Percentiles rank a stretch among this genome's conserved stretches.
These are phyloP conservation scores for Geum urbanum DNA, from an alignment of 306 rosid species.

Conservation along the genomic window DNA sequence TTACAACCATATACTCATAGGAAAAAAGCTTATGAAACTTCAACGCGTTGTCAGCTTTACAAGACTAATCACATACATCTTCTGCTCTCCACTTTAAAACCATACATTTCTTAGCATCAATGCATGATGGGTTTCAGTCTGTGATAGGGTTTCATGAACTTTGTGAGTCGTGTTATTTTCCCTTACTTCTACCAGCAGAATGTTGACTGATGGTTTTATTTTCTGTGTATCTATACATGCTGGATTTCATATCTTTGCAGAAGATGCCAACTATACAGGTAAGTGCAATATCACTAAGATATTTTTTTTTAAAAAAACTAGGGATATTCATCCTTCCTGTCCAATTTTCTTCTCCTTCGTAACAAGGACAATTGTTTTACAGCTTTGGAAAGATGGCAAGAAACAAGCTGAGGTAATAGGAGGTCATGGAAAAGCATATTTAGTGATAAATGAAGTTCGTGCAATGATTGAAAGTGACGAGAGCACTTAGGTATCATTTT, in stretches of 20 bases:
- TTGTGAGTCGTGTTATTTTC: constrained; percentile 16
- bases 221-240: constrained; percentile 29
- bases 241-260: constrained; percentile 42
- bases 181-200: constrained; percentile 19
- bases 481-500: constrained; percentile 21
- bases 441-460: constrained; percentile 59
- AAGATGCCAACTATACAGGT: constrained; percentile 98
- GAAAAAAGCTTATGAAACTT: neutral
- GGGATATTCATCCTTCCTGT: neutral
- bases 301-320: constrained; percentile 6
- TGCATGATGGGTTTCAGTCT: neutral
- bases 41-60: neutral
- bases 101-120: neutral
- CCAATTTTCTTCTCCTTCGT: neutral
- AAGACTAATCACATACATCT: neutral
- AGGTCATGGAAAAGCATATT: constrained; percentile 58
- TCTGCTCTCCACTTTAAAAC: neutral
- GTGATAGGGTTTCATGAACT: neutral
- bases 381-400: constrained; percentile 77
- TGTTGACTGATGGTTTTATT: neutral
- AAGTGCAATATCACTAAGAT: constrained; percentile 25
- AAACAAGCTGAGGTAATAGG: constrained; percentile 78
- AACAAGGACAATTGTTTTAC: constrained; percentile 28
- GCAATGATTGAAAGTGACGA: constrained; percentile 63
- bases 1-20: neutral